phyloP scores from a whole-genome alignment of 306 rosid species.

The barrel medic (Medicago truncatula) region MtrunA17r5.0-ANR NC_053048.1:44369001-44369500 shows the following conservation, averaged over 20 bases:
- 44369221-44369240: slow-evolving; percentile 68
- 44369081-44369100: slow-evolving; percentile 75
- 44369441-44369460: slow-evolving; percentile 89
- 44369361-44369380: slow-evolving; percentile 74
- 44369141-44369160: slow-evolving; percentile 57
- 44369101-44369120: slow-evolving; percentile 81
- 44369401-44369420: slow-evolving; percentile 85
- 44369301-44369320: slow-evolving; percentile 52
- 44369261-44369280: slow-evolving; percentile 53
- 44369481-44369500: slow-evolving; percentile 17
- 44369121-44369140: slow-evolving; percentile 92
- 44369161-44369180: slow-evolving; percentile 64
- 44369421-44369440: slow-evolving; percentile 88
- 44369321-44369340: slow-evolving; percentile 60
- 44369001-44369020: slow-evolving; percentile 61
- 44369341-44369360: slow-evolving; percentile 58
- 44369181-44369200: slow-evolving; percentile 79
- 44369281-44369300: slow-evolving; percentile 67
- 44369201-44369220: slow-evolving; percentile 66
- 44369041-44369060: slow-evolving; percentile 68
- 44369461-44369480: slow-evolving; percentile 32
- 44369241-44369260: slow-evolving; percentile 55
- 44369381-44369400: slow-evolving; percentile 65
- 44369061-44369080: slow-evolving; percentile 89
- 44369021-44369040: slow-evolving; percentile 54